phyloP scores from a whole-genome alignment of 2,329 filamentous ascomycete genomes.

The Calonectria montana region DNA sequence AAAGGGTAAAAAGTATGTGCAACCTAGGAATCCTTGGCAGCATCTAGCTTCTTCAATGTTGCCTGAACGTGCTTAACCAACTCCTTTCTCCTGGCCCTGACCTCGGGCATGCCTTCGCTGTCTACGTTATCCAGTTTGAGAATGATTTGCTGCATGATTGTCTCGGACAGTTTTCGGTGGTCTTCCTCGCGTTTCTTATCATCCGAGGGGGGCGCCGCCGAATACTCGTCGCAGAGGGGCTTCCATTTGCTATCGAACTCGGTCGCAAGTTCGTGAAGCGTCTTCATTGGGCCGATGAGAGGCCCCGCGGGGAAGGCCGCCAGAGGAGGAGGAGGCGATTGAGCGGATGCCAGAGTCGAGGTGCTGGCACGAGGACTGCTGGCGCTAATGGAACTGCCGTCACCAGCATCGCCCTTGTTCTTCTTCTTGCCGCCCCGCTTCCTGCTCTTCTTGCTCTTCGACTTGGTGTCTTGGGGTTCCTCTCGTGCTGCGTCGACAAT shows the following conservation, averaged over 20 bases:
- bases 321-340: conserved; percentile 41
- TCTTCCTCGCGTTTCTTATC: conserved; percentile 77
- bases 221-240: conserved; percentile 74
- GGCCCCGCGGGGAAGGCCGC: conserved; percentile 40
- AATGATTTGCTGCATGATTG: conserved; percentile 79
- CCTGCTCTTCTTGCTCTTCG: conserved; percentile 53
- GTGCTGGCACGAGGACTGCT: conserved; percentile 59
- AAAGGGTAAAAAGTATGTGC: background rate
- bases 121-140: conserved; percentile 83
- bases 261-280: conserved; percentile 73
- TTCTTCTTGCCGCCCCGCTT: conserved; percentile 54
- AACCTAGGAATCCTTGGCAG: conserved; percentile 42
- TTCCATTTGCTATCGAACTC: conserved; percentile 74
- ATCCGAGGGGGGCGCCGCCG: conserved; percentile 71
- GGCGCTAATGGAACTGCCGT: conserved; percentile 52
- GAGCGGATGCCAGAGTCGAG: conserved; percentile 50
- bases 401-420: conserved; percentile 42
- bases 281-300: conserved; percentile 57
- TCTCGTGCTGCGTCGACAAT: conserved; percentile 54
- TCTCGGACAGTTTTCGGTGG: conserved; percentile 80
- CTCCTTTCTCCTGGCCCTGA: conserved; percentile 75
- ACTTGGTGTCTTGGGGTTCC: conserved; percentile 45
- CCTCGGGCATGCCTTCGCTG: conserved; percentile 74
- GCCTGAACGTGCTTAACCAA: conserved; percentile 78
- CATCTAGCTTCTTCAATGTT: conserved; percentile 74